Percentiles rank a stretch among this genome's conserved stretches.
These are phyloP conservation scores for Cladobotryum mycophilum DNA, from an alignment of 2,329 filamentous ascomycete genomes.

Conservation along the genomic window DNA sequence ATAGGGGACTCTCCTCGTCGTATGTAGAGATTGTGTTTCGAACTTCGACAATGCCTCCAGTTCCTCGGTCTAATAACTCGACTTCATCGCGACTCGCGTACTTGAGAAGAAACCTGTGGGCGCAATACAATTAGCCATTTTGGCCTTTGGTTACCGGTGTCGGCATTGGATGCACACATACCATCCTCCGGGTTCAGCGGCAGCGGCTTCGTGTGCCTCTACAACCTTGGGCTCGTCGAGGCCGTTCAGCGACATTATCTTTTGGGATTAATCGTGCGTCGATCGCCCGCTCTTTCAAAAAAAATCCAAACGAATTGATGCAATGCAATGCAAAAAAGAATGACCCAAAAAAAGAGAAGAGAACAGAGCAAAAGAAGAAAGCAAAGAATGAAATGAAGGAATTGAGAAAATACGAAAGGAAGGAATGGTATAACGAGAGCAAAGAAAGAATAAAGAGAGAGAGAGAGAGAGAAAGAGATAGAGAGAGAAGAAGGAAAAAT, in stretches of 20 bases:
- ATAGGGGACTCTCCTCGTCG: constrained; percentile 79
- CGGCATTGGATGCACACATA: constrained; percentile 40
- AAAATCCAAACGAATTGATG: not conserved
- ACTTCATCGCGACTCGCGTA: constrained; percentile 87
- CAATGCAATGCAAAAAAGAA: constrained; percentile 3
- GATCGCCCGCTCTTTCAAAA: not conserved
- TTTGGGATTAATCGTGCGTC: not conserved
- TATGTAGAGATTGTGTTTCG: constrained; percentile 72
- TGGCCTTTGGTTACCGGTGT: not conserved
- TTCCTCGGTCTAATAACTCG: constrained; percentile 68
- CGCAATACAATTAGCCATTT: constrained; percentile 14
- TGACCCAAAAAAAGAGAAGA: not conserved
- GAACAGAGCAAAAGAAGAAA: not conserved
- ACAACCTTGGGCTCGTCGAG: constrained; percentile 74
- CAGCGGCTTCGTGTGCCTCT: constrained; percentile 76
- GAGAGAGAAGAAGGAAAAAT: not conserved
- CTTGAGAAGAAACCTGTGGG: constrained; percentile 81
- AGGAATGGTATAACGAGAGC: not conserved
- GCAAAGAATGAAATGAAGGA: not conserved
- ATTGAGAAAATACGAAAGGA: not conserved
- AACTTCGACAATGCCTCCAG: constrained; percentile 76
- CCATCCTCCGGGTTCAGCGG: constrained; percentile 88
- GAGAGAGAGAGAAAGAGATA: not conserved
- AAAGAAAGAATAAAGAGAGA: not conserved
- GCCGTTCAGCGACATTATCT: constrained; percentile 89